Conservation (phyloP, 2,329 filamentous ascomycete genomes). For the Ceratocystis huliohia region DNA sequence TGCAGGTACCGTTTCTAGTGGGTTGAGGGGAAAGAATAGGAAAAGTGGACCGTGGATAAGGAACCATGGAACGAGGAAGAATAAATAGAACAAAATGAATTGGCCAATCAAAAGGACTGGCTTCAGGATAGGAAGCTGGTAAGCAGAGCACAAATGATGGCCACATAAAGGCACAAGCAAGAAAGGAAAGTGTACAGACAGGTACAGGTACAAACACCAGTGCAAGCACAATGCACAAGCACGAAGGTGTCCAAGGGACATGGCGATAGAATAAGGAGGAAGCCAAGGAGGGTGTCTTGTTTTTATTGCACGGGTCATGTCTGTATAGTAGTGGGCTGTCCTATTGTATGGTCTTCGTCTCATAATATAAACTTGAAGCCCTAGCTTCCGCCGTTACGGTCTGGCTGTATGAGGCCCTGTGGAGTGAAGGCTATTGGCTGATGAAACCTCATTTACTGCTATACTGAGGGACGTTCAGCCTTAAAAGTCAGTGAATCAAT, state of each 20-base stretch:
- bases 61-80: neutral
- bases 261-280: neutral
- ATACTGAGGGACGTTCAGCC: too few species aligned
- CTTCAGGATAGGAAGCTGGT: neutral
- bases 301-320: neutral
- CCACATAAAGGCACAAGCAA: neutral
- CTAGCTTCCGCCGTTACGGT: too few species aligned
- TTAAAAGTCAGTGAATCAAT: too few species aligned
- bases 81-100: neutral
- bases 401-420: too few species aligned
- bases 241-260: neutral
- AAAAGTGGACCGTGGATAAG: neutral
- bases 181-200: neutral
- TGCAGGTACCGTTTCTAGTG: slow-evolving; percentile 1
- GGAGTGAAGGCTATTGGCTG: too few species aligned
- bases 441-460: too few species aligned
- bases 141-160: neutral
- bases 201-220: neutral
- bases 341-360: too few species aligned
- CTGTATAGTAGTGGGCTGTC: too few species aligned
- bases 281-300: neutral
- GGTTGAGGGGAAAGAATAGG: neutral
- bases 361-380: too few species aligned
- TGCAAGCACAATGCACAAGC: neutral
- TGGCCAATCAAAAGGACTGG: neutral